Evolutionary conservation across 768 basidiomycete genomes (phyloP), one percentile per base, ranked within the genome.

Genomic region (Tulasnella sp.): DNA sequence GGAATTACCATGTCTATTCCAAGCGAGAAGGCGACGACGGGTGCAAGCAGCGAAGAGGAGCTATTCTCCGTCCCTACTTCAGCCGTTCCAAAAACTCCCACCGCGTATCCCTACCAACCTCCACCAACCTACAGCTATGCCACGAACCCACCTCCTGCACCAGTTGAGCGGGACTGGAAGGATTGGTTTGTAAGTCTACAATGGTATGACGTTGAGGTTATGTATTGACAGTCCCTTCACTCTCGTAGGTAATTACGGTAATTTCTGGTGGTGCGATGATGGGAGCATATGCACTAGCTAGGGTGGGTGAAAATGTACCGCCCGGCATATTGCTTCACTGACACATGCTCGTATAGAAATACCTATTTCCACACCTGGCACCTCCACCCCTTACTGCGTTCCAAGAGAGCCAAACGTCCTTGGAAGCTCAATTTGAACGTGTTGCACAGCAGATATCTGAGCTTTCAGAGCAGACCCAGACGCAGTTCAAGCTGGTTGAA

Each of bases 351-450:
- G 14, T 27, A 12, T 64, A 93, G 84, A 96, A 92, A 80, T 92
- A 85, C 69, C 73, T 99, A 15, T 69, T 87, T 4, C 96, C 96
- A 0, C 88, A 96, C 68, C 79, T 99, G 5, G 80, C 78, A 66
- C 93, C 96, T 0, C 94, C 96, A 2, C 78, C 82, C 0, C 75
- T 83, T 2, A 87, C 88, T 17, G 85, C 90, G 4, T 97, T 97
- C 68, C 87, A 94, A 71, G 77, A 80, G 56, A 91, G 96, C 62
- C 81, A 84, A 23, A 80, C 86, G 64, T 84, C 83, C 0, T 75
- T 99, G 57, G 80, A 80, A 6, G 84, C 84, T 23, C 90, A 94
- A 63, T 98, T 92, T 63, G 90, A 93, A 65, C 86, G 83, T 3
- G 87, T 89, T 2, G 86, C 89, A 65, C 79, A 80, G 0, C 72